Percentiles rank a stretch among this genome's conserved stretches.
Conservation (phyloP, 768 basidiomycete genomes). For the Brasilioporus rufonigricans region DNA sequence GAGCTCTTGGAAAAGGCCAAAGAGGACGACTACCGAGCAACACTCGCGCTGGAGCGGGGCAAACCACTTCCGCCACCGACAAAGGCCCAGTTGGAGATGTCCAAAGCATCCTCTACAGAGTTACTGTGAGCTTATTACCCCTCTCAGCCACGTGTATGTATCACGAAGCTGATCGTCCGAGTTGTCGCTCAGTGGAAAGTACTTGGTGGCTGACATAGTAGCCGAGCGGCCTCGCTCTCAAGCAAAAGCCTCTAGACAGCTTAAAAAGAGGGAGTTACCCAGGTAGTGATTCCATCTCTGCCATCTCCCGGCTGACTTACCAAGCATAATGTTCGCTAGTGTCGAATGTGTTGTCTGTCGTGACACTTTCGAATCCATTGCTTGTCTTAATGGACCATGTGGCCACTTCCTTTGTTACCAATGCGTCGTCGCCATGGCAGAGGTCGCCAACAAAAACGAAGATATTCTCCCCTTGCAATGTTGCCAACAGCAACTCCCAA, state of each 20-base stretch:
- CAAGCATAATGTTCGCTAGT: neutral
- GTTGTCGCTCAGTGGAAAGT: constrained; percentile 7
- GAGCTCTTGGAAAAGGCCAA: constrained; percentile 16
- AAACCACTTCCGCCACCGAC: constrained; percentile 20
- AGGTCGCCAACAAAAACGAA: constrained; percentile 45
- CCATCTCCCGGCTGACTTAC: neutral
- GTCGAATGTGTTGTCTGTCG: constrained; percentile 41
- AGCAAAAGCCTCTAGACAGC: neutral
- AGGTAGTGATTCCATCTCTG: neutral
- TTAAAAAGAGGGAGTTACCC: neutral
- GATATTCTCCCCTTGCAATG: constrained; percentile 51
- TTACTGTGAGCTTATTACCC: constrained; percentile 4
- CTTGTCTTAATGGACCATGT: constrained; percentile 40
- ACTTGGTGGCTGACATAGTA: constrained; percentile 5
- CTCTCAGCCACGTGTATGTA: neutral
- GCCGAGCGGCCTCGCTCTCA: neutral
- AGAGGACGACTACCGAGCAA: constrained; percentile 15
- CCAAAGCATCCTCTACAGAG: constrained; percentile 9
- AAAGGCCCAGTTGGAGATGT: constrained; percentile 20
- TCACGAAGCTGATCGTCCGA: neutral
- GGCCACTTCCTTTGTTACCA: constrained; percentile 46
- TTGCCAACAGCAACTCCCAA: constrained; percentile 41
- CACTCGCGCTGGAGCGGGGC: constrained; percentile 36
- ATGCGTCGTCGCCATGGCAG: constrained; percentile 43
- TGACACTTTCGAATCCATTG: constrained; percentile 25